Conservation (phyloP, 192 early-diverging fungal species). For the Jimgerdemannia lactiflua region DNA sequence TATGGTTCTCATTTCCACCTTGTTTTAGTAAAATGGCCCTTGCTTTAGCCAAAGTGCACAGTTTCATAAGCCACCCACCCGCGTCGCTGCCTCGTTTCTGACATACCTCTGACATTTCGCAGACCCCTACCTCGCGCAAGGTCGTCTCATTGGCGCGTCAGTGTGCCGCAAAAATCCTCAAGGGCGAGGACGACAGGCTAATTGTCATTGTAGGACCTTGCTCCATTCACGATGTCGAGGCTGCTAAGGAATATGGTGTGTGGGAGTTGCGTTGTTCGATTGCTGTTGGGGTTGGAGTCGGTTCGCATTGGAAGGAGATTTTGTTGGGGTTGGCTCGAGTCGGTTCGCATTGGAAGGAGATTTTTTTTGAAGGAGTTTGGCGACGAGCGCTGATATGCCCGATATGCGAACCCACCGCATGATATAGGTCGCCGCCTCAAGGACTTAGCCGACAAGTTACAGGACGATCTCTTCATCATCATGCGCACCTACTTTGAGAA, state of each 20-base stretch:
- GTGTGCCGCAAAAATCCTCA: conserved; percentile 71
- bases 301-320: too few species aligned
- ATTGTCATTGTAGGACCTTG: conserved; percentile 94
- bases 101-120: background rate
- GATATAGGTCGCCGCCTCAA: background rate
- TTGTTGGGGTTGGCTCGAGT: too few species aligned
- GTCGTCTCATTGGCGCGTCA: conserved; percentile 50
- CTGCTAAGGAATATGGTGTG: conserved; percentile 83
- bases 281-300: background rate
- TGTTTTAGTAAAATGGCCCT: background rate
- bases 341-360: too few species aligned
- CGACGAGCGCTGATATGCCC: too few species aligned
- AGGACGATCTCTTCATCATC: conserved; percentile 80
- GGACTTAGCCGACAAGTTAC: conserved; percentile 44
- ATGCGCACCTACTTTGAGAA: conserved; percentile 99
- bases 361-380: too few species aligned
- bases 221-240: conserved; percentile 90
- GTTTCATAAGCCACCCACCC: too few species aligned
- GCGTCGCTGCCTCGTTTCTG: background rate
- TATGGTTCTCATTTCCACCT: conserved; percentile 28
- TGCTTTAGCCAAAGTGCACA: background rate
- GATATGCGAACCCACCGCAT: background rate
- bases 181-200: conserved; percentile 81
- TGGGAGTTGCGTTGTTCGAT: background rate
- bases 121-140: conserved; percentile 37